These are phyloP conservation scores for Gossypium trilobum DNA, from an alignment of 441 rosid species.

Conservation along the genomic window DNA sequence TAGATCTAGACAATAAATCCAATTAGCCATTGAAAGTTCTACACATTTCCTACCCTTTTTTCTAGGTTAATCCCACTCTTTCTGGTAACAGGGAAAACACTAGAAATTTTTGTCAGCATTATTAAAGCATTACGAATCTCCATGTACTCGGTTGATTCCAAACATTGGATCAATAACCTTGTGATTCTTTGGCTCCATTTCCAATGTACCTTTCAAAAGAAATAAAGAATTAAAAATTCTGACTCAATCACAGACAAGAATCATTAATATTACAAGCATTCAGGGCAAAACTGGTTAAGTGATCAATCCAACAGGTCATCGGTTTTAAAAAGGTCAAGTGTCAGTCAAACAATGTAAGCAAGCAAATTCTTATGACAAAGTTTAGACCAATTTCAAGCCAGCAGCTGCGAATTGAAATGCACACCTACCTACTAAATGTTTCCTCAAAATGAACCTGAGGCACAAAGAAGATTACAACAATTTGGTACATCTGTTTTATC, in stretches of 20 bases:
- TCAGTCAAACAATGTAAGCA: not conserved
- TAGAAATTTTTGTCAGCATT: slow-evolving; percentile 86
- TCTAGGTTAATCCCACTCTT: slow-evolving; percentile 98
- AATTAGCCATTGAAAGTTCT: slow-evolving; percentile 13
- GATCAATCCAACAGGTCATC: not conserved
- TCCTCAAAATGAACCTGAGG: not conserved
- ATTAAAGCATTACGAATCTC: slow-evolving; percentile 97
- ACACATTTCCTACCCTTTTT: slow-evolving; percentile 61
- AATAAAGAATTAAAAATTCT: not conserved
- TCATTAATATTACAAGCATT: not conserved
- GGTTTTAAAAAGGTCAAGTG: not conserved
- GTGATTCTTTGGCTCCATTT: slow-evolving; percentile 99
- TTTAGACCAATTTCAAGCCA: not conserved
- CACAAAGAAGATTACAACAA: not conserved
- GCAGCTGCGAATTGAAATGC: too few species aligned
- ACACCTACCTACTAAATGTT: not conserved
- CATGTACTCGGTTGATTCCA: slow-evolving; percentile 97
- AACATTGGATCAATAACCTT: slow-evolving; percentile 81
- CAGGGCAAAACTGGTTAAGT: not conserved
- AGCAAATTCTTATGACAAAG: not conserved
- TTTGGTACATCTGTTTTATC: not conserved
- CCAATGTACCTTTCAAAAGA: slow-evolving; percentile 80
- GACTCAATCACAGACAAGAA: not conserved
- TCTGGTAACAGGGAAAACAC: slow-evolving; percentile 93
- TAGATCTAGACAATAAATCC: slow-evolving; percentile 8